Conservation (phyloP, 257 asterid genomes). For the Solanum lignicaule region DNA sequence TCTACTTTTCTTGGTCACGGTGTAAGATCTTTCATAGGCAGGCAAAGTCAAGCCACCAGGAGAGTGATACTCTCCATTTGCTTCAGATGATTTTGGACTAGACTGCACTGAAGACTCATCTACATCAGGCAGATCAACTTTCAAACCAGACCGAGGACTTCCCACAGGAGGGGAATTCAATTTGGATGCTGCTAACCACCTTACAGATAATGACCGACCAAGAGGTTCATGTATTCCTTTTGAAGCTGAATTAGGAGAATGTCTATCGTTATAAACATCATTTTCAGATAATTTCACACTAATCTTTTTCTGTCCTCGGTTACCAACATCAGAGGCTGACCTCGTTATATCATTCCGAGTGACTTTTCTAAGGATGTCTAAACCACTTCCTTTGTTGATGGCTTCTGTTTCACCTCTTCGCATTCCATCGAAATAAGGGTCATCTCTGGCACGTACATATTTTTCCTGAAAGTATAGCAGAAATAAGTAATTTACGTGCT, state of each 20-base stretch:
- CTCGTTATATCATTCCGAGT: slow-evolving; percentile 11
- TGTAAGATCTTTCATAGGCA: slow-evolving; percentile 27
- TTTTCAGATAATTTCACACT: slow-evolving; percentile 16
- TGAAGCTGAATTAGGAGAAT: slow-evolving; percentile 23
- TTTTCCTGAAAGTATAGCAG: neutral
- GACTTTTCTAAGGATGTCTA: slow-evolving; percentile 27
- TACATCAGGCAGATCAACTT: slow-evolving; percentile 9
- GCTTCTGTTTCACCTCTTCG: slow-evolving; percentile 47
- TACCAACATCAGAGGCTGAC: slow-evolving; percentile 50
- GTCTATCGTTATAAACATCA: slow-evolving; percentile 7
- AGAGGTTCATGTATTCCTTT: slow-evolving; percentile 46
- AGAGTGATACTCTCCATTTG: slow-evolving; percentile 16
- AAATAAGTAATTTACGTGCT: neutral
- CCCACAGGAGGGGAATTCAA: slow-evolving; percentile 27
- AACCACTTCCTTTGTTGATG: slow-evolving; percentile 22
- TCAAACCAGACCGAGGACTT: slow-evolving; percentile 20
- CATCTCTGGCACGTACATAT: slow-evolving; percentile 53
- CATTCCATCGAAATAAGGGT: slow-evolving; percentile 60
- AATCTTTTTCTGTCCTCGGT: slow-evolving; percentile 19
- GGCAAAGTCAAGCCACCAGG: slow-evolving; percentile 9
- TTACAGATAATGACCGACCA: slow-evolving; percentile 46
- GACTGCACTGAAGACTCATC: slow-evolving; percentile 14
- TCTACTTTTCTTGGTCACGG: slow-evolving; percentile 21
- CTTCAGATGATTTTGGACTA: slow-evolving; percentile 17
- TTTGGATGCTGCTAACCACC: slow-evolving; percentile 38